A percentile compares a stretch with the other conserved stretches of the same genome.
These are phyloP conservation scores for Pythium diclinum DNA, from an alignment of 352 stramenopile species.

Conservation along the genomic window DNA sequence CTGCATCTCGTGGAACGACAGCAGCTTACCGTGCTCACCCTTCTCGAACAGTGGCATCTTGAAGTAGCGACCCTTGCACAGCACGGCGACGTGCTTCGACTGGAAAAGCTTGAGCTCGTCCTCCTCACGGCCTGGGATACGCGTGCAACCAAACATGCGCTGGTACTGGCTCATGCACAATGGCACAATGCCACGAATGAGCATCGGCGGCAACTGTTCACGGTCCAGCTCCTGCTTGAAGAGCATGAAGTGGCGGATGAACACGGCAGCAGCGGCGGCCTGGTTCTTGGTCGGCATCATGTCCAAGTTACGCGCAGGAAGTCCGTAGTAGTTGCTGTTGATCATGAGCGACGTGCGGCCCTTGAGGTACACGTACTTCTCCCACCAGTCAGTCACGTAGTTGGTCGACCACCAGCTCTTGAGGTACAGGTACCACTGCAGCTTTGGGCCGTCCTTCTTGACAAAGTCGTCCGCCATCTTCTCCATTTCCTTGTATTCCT, in stretches of 20 bases:
- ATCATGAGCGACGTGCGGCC: constrained; percentile 88
- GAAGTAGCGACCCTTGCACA: constrained; percentile 84
- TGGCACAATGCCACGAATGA: constrained; percentile 83
- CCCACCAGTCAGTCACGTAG: constrained; percentile 90
- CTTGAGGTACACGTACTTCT: constrained; percentile 89
- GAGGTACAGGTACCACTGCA: constrained; percentile 90
- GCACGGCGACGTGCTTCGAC: constrained; percentile 87
- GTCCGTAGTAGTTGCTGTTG: constrained; percentile 92
- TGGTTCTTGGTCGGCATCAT: constrained; percentile 64
- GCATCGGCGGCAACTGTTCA: constrained; percentile 74
- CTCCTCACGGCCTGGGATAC: constrained; percentile 83
- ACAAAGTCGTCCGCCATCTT: constrained; percentile 85
- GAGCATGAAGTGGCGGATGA: constrained; percentile 78
- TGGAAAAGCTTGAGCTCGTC: constrained; percentile 76
- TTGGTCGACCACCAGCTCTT: constrained; percentile 90
- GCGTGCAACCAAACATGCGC: constrained; percentile 88
- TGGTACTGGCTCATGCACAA: constrained; percentile 91
- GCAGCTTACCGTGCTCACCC: constrained; percentile 63
- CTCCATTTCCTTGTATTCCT: constrained; percentile 88
- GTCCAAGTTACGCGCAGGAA: constrained; percentile 61
- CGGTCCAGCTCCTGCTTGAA: constrained; percentile 88
- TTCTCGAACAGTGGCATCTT: constrained; percentile 87
- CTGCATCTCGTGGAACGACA: constrained; percentile 76
- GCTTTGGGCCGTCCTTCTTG: constrained; percentile 82
- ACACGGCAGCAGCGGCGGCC: constrained; percentile 53